Conservation (phyloP, 371 early-diverging fungal genomes). For the Apophysomyces elegans region DNA sequence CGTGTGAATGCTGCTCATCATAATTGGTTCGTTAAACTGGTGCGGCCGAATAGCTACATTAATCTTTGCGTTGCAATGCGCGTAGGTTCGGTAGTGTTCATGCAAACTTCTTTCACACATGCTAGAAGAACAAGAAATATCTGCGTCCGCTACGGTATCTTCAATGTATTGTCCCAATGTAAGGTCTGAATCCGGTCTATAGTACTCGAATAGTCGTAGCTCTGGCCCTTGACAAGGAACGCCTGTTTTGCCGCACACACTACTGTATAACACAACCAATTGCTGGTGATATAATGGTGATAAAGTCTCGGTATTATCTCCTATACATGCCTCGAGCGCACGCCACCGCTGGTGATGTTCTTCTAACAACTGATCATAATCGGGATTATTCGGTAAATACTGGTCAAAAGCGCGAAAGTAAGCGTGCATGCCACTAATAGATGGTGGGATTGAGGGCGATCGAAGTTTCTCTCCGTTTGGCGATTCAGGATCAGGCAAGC, state of each 20-base stretch:
- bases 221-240: conserved; percentile 78
- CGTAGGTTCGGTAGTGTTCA: conserved; percentile 83
- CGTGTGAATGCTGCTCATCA: conserved; percentile 74
- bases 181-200: conserved; percentile 74
- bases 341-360: conserved; percentile 54
- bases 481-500: not conserved
- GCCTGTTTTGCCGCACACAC: conserved; percentile 55
- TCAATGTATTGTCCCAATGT: conserved; percentile 89
- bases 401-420: conserved; percentile 34
- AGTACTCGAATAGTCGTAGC: conserved; percentile 79
- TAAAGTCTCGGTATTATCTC: conserved; percentile 55
- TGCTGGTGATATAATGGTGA: conserved; percentile 73
- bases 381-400: conserved; percentile 42
- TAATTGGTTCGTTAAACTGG: conserved; percentile 53
- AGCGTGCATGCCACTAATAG: conserved; percentile 26
- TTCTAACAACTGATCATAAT: conserved; percentile 56
- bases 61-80: conserved; percentile 79
- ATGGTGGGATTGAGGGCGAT: conserved; percentile 18
- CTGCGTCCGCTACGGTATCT: conserved; percentile 74
- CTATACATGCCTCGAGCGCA: conserved; percentile 56
- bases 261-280: conserved; percentile 69
- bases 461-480: conserved; percentile 14
- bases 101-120: conserved; percentile 74
- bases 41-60: conserved; percentile 72
- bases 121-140: conserved; percentile 65